phyloP scores from a whole-genome alignment of 345 rosid species.

The Boechera divaricarpa region DNA sequence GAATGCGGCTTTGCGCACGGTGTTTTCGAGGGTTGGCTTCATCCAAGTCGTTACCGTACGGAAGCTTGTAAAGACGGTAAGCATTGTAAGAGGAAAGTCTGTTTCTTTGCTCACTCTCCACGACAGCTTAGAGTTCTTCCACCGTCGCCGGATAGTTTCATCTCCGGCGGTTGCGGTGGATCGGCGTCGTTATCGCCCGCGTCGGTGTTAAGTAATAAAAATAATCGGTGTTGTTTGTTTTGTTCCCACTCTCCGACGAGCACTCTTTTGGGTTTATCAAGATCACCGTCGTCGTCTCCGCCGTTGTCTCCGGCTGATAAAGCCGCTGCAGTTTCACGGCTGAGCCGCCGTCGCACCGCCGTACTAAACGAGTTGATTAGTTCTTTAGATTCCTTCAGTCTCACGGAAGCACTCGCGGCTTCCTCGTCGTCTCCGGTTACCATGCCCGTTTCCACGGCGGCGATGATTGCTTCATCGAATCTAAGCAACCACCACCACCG shows the following conservation, averaged over 20 bases:
- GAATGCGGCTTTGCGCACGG: slow-evolving; percentile 72
- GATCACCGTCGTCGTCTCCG: slow-evolving; percentile 62
- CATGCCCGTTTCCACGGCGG: slow-evolving; percentile 38
- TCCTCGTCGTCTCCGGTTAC: slow-evolving; percentile 31
- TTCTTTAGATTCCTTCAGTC: slow-evolving; percentile 60
- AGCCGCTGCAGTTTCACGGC: slow-evolving; percentile 32
- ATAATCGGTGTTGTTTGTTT: slow-evolving; percentile 56
- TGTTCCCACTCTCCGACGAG: slow-evolving; percentile 74
- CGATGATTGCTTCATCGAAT: slow-evolving; percentile 30
- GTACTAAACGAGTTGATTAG: slow-evolving; percentile 56
- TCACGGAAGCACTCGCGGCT: slow-evolving; percentile 44
- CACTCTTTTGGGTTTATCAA: slow-evolving; percentile 58
- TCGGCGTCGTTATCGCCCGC: slow-evolving; percentile 18
- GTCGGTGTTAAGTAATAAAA: slow-evolving; percentile 26
- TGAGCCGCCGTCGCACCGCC: slow-evolving; percentile 33
- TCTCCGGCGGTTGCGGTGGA: slow-evolving; percentile 30
- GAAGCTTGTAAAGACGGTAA: slow-evolving; percentile 80
- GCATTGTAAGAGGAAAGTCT: slow-evolving; percentile 68
- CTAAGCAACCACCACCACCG: slow-evolving; percentile 25
- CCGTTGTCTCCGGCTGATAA: slow-evolving; percentile 70
- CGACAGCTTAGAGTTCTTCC: slow-evolving; percentile 67
- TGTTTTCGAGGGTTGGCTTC: slow-evolving; percentile 85
- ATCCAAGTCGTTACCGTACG: slow-evolving; percentile 68
- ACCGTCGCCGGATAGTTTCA: slow-evolving; percentile 25
- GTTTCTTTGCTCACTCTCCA: slow-evolving; percentile 77